A percentile compares a stretch with the other conserved stretches of the same genome.
phyloP scores from a whole-genome alignment of 306 rosid genomes.

The Cicer pinnatifidum region DNA sequence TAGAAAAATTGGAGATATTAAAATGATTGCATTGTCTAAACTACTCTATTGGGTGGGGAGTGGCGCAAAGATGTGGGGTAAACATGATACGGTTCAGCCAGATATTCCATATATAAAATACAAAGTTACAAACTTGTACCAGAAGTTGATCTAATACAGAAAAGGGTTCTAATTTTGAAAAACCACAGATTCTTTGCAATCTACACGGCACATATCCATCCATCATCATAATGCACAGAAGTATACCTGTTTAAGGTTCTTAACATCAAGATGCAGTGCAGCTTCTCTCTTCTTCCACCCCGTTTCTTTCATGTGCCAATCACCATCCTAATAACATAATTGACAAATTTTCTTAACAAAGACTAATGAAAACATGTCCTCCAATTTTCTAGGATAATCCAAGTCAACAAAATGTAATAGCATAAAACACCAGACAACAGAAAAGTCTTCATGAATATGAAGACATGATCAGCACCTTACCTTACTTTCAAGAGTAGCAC shows the following conservation, averaged over 20 bases:
- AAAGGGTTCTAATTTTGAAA: slow-evolving; percentile 17
- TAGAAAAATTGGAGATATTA: slow-evolving; percentile 11
- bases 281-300: slow-evolving; percentile 59
- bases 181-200: background rate
- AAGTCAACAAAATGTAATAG: background rate
- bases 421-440: background rate
- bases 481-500: slow-evolving; percentile 70
- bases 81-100: slow-evolving; percentile 14
- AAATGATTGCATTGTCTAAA: background rate
- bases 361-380: slow-evolving; percentile 28
- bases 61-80: slow-evolving; percentile 3
- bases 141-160: background rate
- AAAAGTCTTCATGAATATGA: background rate
- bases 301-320: slow-evolving; percentile 69
- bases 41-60: background rate
- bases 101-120: background rate
- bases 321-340: slow-evolving; percentile 53
- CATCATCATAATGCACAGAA: background rate
- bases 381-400: slow-evolving; percentile 25
- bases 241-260: slow-evolving; percentile 62
- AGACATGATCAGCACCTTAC: slow-evolving; percentile 46
- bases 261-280: slow-evolving; percentile 48
- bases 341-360: slow-evolving; percentile 33
- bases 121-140: background rate
- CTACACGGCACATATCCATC: background rate